Evolutionary conservation across 2,329 filamentous ascomycete genomes (phyloP).

Genomic region (Penicillium sp.): DNA sequence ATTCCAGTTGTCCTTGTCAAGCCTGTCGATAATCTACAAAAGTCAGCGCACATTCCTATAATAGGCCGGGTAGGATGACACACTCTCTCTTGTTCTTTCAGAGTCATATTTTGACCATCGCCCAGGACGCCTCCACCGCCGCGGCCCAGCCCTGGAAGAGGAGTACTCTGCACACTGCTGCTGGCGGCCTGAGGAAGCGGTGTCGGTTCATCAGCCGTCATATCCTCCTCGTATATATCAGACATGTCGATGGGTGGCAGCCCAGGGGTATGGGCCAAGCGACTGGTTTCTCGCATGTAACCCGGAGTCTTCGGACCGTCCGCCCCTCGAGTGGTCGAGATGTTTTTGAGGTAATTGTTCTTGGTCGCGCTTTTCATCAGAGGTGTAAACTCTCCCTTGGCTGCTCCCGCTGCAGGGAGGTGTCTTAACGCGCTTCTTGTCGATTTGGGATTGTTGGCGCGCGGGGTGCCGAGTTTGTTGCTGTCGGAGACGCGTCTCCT

Average conservation of each 20-base stretch:
- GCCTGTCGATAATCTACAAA: slow-evolving; percentile 73
- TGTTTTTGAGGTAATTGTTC: slow-evolving; percentile 59
- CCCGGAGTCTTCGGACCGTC: slow-evolving; percentile 68
- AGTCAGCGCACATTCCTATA: slow-evolving; percentile 10
- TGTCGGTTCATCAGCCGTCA: slow-evolving; percentile 68
- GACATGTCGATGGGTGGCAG: slow-evolving; percentile 74
- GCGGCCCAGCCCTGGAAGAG: slow-evolving; percentile 67
- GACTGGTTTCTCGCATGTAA: slow-evolving; percentile 60
- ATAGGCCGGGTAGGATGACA: not conserved
- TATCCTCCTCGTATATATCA: slow-evolving; percentile 62
- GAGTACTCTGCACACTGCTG: slow-evolving; percentile 82
- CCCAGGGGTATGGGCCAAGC: slow-evolving; percentile 70
- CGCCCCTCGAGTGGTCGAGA: slow-evolving; percentile 61
- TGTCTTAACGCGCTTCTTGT: slow-evolving; percentile 63
- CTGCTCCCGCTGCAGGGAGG: slow-evolving; percentile 58
- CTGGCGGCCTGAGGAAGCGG: slow-evolving; percentile 73
- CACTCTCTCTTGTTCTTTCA: slow-evolving; percentile 92
- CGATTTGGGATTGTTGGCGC: slow-evolving; percentile 54
- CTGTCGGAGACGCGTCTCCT: slow-evolving; percentile 51
- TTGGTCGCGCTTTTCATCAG: slow-evolving; percentile 78
- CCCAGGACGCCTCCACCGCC: slow-evolving; percentile 69
- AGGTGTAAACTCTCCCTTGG: slow-evolving; percentile 83
- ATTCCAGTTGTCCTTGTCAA: slow-evolving; percentile 98
- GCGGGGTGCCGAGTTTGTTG: slow-evolving; percentile 70
- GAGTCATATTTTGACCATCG: slow-evolving; percentile 75